Conservation (phyloP, 768 basidiomycete species). For the Termitomyces sp. region DNA sequence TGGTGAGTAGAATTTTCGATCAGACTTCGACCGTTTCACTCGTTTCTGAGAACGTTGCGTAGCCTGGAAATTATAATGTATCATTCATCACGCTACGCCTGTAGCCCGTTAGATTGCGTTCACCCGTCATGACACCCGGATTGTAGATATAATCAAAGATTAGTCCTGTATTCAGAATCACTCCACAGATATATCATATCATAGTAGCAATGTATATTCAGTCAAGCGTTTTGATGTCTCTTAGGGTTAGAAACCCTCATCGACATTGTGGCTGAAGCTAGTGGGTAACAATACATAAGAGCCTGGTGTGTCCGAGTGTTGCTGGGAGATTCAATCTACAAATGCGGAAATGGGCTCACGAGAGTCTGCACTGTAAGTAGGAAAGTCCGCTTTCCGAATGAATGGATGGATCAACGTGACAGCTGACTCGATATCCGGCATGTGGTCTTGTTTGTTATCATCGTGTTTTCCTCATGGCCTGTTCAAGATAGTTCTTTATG, state of each 20-base stretch:
- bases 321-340: neutral
- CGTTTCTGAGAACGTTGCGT: neutral
- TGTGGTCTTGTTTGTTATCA: neutral
- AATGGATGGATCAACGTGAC: neutral
- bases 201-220: neutral
- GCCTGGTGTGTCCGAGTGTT: neutral
- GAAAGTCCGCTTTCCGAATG: neutral
- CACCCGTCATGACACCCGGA: too few species aligned
- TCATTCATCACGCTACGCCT: neutral
- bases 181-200: neutral
- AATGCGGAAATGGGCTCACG: neutral
- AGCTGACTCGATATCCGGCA: neutral
- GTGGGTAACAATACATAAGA: neutral
- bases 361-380: neutral
- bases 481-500: neutral
- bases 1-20: neutral
- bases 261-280: neutral
- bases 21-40: too few species aligned
- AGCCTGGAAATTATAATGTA: neutral
- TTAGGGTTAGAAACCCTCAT: too few species aligned
- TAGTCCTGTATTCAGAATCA: neutral
- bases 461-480: neutral
- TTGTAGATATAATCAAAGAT: neutral
- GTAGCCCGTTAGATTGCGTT: neutral
- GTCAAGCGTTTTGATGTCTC: too few species aligned